A percentile compares a stretch with the other conserved stretches of the same genome.
These are phyloP conservation scores for Asterella californica DNA, from an alignment of 225 moss, liverwort and hornwort genomes.

Conservation along the genomic window DNA sequence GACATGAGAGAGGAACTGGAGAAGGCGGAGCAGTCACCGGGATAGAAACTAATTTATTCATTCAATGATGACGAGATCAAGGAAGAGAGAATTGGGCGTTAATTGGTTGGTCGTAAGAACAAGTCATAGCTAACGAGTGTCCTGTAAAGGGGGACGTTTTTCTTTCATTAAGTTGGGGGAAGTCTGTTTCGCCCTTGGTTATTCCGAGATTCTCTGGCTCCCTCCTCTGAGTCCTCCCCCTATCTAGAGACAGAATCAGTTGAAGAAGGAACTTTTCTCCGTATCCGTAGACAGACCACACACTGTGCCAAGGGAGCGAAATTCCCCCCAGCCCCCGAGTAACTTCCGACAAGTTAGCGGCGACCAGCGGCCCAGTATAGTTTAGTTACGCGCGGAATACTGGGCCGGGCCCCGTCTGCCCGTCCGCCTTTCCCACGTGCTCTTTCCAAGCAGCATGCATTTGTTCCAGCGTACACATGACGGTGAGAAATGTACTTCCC, in stretches of 20 bases:
- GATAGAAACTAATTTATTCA: no score
- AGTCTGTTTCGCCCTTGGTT: neutral
- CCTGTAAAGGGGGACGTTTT: neutral
- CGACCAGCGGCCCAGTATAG: neutral
- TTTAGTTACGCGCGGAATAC: no score
- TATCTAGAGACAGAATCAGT: neutral
- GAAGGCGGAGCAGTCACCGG: neutral
- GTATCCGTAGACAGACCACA: neutral
- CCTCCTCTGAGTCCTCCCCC: neutral
- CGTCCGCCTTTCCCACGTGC: slow-evolving; percentile 7
- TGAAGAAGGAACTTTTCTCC: neutral
- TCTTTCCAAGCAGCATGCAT: neutral
- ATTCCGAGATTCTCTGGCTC: neutral
- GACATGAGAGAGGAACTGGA: neutral
- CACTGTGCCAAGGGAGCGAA: neutral
- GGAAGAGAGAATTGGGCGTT: no score
- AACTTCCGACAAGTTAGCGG: slow-evolving; percentile 1
- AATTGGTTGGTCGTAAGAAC: neutral
- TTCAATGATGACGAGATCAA: no score
- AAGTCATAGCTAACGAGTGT: neutral
- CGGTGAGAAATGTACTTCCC: neutral
- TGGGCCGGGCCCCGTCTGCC: neutral
- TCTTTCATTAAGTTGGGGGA: neutral
- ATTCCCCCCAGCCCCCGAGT: neutral
- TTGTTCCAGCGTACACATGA: neutral